phyloP scores from a whole-genome alignment of 441 rosid genomes.

The Gossypium gossypioides region DNA sequence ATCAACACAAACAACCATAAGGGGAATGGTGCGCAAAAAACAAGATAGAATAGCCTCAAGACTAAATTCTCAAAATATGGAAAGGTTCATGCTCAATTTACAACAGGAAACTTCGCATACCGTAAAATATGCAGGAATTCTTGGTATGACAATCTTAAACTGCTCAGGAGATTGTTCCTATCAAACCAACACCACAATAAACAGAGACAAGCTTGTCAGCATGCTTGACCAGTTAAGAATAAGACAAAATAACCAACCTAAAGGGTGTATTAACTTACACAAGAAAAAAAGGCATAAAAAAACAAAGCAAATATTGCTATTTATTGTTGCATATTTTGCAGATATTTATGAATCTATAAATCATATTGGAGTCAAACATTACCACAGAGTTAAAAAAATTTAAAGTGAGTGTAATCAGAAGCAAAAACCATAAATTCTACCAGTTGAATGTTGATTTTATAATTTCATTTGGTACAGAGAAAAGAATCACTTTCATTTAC shows the following conservation, averaged over 20 bases:
- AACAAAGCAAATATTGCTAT: neutral
- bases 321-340: neutral
- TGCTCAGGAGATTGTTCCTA: constrained; percentile 80
- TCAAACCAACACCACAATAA: constrained; percentile 10
- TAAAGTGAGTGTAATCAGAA: neutral
- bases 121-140: constrained; percentile 93
- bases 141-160: constrained; percentile 76
- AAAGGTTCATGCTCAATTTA: neutral
- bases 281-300: neutral
- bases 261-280: neutral
- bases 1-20: constrained; percentile 1
- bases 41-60: neutral
- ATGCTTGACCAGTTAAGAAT: neutral
- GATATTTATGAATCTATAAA: neutral
- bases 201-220: neutral
- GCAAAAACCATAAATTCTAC: neutral
- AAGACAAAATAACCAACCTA: neutral
- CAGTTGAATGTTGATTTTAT: neutral
- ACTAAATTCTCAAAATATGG: neutral
- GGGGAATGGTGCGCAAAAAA: neutral
- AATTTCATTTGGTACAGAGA: neutral
- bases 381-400: neutral
- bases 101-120: constrained; percentile 32
- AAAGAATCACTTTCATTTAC: neutral
- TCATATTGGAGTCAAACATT: neutral